A percentile compares a stretch with the other conserved stretches of the same genome.
phyloP scores from a whole-genome alignment of 805 yeast genomes.

The Zygoascus flipseniorum region DNA sequence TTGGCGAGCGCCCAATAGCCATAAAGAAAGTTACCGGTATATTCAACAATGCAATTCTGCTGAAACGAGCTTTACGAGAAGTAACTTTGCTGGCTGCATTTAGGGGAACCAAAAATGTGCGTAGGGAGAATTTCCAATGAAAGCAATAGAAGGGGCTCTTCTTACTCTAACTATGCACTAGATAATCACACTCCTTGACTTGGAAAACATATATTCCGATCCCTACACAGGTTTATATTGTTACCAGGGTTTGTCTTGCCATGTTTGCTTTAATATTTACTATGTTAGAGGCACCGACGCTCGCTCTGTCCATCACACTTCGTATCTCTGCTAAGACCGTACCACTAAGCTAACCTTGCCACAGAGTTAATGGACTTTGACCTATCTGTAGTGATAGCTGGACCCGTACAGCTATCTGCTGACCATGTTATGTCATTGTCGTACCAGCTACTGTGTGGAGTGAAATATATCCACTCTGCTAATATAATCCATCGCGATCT shows the following conservation, averaged over 20 bases:
- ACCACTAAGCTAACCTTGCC: neutral
- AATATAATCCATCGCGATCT: slow-evolving; percentile 88
- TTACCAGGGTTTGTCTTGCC: slow-evolving; percentile 41
- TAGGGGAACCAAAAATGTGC: slow-evolving; percentile 71
- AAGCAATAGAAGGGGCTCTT: neutral
- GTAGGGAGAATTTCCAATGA: slow-evolving; percentile 12
- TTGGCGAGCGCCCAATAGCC: slow-evolving; percentile 43
- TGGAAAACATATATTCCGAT: slow-evolving; percentile 54
- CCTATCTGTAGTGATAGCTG: slow-evolving; percentile 58
- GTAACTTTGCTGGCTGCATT: slow-evolving; percentile 71
- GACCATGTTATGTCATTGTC: slow-evolving; percentile 68
- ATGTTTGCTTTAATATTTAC: neutral
- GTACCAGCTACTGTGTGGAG: slow-evolving; percentile 78
- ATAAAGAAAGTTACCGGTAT: slow-evolving; percentile 73
- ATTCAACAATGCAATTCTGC: slow-evolving; percentile 53
- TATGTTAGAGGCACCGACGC: too few species aligned
- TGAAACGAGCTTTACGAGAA: slow-evolving; percentile 79
- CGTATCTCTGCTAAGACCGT: too few species aligned
- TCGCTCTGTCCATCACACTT: too few species aligned
- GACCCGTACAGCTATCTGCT: slow-evolving; percentile 69
- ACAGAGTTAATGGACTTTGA: slow-evolving; percentile 72
- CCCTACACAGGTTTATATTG: slow-evolving; percentile 86
- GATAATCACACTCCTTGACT: slow-evolving; percentile 65
- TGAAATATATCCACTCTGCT: slow-evolving; percentile 85
- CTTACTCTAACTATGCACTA: slow-evolving; percentile 10